Base-by-base conservation (phyloP, 768 basidiomycete genomes). In the Sarcomyxa edulis region DNA sequence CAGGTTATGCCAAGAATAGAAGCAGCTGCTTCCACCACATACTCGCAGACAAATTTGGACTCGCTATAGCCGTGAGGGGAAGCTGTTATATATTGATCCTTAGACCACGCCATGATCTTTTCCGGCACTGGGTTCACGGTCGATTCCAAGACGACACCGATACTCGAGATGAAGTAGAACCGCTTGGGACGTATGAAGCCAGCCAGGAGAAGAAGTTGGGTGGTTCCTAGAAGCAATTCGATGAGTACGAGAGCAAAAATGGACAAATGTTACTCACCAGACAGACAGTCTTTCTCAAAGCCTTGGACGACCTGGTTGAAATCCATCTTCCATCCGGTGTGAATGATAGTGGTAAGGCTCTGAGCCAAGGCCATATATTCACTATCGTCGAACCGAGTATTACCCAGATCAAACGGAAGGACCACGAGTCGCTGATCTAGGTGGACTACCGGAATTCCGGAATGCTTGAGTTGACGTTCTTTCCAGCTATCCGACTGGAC, bases 241-340 rank as follows among this genome's bases (percentile, higher is more conserved):
- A 7, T 16, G 10, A 16, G 12, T 11, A 14, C 12, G 20, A 15
- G 9, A 2, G 27, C 6, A 31, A 39, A 39, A n/a, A n/a, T n/a
- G n/a, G n/a, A n/a, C n/a, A n/a, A n/a, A n/a, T n/a, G 7, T 19
- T 18, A 24, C 37, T 29, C 8, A 40, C 43, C 43, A 30, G 2
- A 24, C 8, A 45, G 23, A 28, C 44, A 45, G 23, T 45, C 40
- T 35, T n/a, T n/a, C n/a, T 45, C 40, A 19, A 45, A 45, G 19
- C 40, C 30, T 26, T 45, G 33, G 10, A 37, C 40, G n/a, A 42
- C 33, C 24, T 45, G 44, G 21, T 45, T 45, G 33, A 45, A 45
- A 29, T 45, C 44, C 44, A 45, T 45, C 32, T 45, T 45, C 44
- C 44, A 45, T 31, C 40, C 44, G 11, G 44, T 37, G 25, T 45